Conservation (phyloP, 345 rosid species). For the Raphanus raphanistrum region DNA sequence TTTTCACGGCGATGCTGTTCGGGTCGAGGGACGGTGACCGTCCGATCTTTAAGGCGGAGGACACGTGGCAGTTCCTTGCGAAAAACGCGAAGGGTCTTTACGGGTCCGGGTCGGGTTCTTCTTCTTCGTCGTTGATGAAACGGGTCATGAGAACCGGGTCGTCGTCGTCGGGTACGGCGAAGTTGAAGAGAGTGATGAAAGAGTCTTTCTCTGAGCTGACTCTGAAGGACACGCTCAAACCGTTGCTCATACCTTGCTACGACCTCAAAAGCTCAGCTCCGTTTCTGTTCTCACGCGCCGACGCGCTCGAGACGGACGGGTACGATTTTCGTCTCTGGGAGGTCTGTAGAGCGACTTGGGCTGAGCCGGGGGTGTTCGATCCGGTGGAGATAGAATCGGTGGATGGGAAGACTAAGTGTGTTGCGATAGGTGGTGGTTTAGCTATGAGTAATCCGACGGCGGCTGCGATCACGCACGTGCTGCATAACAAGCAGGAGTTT, state of each 20-base stretch:
- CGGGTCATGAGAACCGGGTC: slow-evolving; percentile 57
- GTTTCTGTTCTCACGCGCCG: slow-evolving; percentile 94
- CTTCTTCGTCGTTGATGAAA: slow-evolving; percentile 18
- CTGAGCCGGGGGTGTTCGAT: slow-evolving; percentile 74
- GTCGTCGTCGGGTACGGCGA: slow-evolving; percentile 44
- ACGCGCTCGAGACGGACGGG: slow-evolving; percentile 86
- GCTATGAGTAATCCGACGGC: slow-evolving; percentile 89
- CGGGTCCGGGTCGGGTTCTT: slow-evolving; percentile 29
- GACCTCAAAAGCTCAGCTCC: slow-evolving; percentile 88
- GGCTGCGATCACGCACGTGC: slow-evolving; percentile 94
- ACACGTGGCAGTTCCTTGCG: slow-evolving; percentile 85
- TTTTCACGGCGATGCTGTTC: slow-evolving; percentile 91
- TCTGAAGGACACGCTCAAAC: slow-evolving; percentile 77
- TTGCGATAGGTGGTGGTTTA: slow-evolving; percentile 86
- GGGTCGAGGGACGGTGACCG: slow-evolving; percentile 67
- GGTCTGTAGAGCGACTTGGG: slow-evolving; percentile 93
- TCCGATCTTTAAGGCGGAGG: slow-evolving; percentile 79
- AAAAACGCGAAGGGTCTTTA: slow-evolving; percentile 65
- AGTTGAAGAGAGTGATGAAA: slow-evolving; percentile 64
- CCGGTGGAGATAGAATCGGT: slow-evolving; percentile 71
- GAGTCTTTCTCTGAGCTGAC: slow-evolving; percentile 73
- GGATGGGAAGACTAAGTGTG: slow-evolving; percentile 71
- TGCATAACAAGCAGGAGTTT: slow-evolving; percentile 95
- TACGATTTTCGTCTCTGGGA: slow-evolving; percentile 84
- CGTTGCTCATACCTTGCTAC: slow-evolving; percentile 65